Evolutionary conservation across 73 alveolate genomes (phyloP), one percentile per base, ranked within the genome.

Genomic region (Diophrys appendiculata): DNA sequence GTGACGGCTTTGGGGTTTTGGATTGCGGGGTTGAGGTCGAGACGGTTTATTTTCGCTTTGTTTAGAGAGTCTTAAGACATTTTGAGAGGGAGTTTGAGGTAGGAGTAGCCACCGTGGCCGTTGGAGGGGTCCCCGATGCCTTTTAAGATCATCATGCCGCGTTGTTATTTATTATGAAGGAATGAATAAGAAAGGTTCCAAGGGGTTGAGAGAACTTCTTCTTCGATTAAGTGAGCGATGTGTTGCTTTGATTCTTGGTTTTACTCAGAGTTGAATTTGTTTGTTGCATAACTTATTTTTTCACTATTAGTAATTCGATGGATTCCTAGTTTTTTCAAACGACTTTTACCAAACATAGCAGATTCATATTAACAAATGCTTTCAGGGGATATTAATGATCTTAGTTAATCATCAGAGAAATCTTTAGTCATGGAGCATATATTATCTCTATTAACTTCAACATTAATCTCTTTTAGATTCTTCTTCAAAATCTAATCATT

Each of bases 41-140:
- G 34, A 14, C 92, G 24, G 33, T 72, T 80, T 29, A 54, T 72
- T 67, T 72, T 80, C 22, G 83, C 84, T 65, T 77, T 78, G 34
- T 84, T 68, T 13, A 77, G 69, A 25, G 83, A 30, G 69, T 84
- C 92, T 43, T 84, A 52, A 25, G 85, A 69, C 24, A 78, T 69
- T 65, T 85, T 96, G 31, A 92, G 87, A 3, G 99, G 99, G 83
- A 95, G 93, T 84, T 97, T 95, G 55, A 97, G 93, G 81, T 88
- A 97, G 24, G 98, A 92, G 75, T 91, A 96, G 0, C 99, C 99
- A 13, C 99, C 99, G 81, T 94, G 87, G 23, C 99, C 99, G 77
- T 95, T 94, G 0, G 98, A 90, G 0, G 99, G 99, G 81, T 97
- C 99, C 24, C 99, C 99, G 29, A 97, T 87, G 11, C 99, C 99